Conservation (phyloP, 2,329 filamentous ascomycete species). For the Colletotrichum godetiae region DNA sequence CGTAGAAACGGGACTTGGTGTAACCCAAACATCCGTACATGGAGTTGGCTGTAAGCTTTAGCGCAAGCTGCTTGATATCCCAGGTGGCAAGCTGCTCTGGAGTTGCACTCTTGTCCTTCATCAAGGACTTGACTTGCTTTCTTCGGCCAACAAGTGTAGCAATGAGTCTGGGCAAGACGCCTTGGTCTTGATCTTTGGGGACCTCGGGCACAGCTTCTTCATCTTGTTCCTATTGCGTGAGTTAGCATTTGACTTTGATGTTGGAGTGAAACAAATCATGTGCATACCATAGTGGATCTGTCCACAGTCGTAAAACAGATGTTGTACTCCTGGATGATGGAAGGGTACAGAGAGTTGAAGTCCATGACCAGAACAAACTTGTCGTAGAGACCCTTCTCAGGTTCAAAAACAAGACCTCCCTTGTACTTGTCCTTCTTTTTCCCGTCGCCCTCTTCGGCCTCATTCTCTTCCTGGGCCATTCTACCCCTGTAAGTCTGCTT, state of each 20-base stretch:
- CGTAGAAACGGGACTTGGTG: slow-evolving; percentile 96
- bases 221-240: slow-evolving; percentile 65
- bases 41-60: slow-evolving; percentile 98
- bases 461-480: slow-evolving; percentile 75
- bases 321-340: slow-evolving; percentile 99
- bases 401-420: slow-evolving; percentile 97
- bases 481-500: slow-evolving; percentile 86
- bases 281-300: slow-evolving; percentile 74
- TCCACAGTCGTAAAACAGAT: slow-evolving; percentile 99
- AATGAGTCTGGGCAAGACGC: slow-evolving; percentile 91
- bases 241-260: slow-evolving; percentile 41
- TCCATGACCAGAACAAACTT: slow-evolving; percentile 99
- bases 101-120: slow-evolving; percentile 93
- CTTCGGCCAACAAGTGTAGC: slow-evolving; percentile 89
- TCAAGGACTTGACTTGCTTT: slow-evolving; percentile 92
- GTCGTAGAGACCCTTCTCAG: slow-evolving; percentile 97
- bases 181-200: slow-evolving; percentile 80
- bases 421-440: slow-evolving; percentile 99
- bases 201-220: slow-evolving; percentile 92
- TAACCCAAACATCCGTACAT: slow-evolving; percentile 99
- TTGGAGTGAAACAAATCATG: neutral
- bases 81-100: slow-evolving; percentile 89
- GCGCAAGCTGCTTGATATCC: slow-evolving; percentile 97
- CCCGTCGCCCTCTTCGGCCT: slow-evolving; percentile 77
- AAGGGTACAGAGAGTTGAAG: slow-evolving; percentile 98